Evolutionary conservation across 345 rosid species (phyloP).

Genomic region (Boechera retrofracta): DNA sequence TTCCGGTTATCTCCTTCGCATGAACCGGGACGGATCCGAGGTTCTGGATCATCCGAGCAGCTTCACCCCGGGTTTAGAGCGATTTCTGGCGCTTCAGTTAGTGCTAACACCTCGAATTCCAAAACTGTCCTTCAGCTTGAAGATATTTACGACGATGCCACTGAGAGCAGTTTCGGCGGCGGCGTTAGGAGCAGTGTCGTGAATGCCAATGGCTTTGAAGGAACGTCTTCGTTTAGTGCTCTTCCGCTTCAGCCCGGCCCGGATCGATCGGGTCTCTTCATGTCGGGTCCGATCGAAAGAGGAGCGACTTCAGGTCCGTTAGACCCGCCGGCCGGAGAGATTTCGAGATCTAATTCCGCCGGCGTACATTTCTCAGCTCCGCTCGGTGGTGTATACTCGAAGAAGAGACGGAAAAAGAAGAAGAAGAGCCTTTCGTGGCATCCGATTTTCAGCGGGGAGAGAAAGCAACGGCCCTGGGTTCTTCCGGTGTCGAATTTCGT

Average conservation of each 20-base stretch:
- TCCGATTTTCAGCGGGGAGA: slow-evolving; percentile 70
- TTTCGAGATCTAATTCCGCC: slow-evolving; percentile 51
- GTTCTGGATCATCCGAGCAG: slow-evolving; percentile 52
- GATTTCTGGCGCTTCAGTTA: slow-evolving; percentile 92
- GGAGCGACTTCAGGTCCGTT: slow-evolving; percentile 87
- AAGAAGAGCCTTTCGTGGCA: slow-evolving; percentile 63
- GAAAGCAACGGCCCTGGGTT: slow-evolving; percentile 90
- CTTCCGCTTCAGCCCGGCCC: slow-evolving; percentile 84
- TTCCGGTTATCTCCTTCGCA: slow-evolving; percentile 86
- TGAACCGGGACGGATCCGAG: slow-evolving; percentile 52
- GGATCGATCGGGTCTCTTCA: slow-evolving; percentile 59
- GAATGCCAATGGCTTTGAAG: slow-evolving; percentile 76
- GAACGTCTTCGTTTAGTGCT: slow-evolving; percentile 86
- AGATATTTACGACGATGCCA: slow-evolving; percentile 78
- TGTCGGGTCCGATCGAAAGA: slow-evolving; percentile 92
- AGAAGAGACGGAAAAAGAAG: slow-evolving; percentile 63
- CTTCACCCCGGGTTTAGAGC: slow-evolving; percentile 65
- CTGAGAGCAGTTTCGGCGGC: slow-evolving; percentile 62
- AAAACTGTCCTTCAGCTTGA: slow-evolving; percentile 82
- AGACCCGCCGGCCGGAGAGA: slow-evolving; percentile 48
- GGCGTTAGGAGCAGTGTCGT: slow-evolving; percentile 62
- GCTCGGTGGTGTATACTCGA: slow-evolving; percentile 65
- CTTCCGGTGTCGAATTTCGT: slow-evolving; percentile 91
- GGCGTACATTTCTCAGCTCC: slow-evolving; percentile 92
- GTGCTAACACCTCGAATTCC: slow-evolving; percentile 85